Evolutionary conservation across 169 alveolate genomes (phyloP), one percentile per base, ranked within the genome.

Genomic region (Cryptosporidium sp.): DNA sequence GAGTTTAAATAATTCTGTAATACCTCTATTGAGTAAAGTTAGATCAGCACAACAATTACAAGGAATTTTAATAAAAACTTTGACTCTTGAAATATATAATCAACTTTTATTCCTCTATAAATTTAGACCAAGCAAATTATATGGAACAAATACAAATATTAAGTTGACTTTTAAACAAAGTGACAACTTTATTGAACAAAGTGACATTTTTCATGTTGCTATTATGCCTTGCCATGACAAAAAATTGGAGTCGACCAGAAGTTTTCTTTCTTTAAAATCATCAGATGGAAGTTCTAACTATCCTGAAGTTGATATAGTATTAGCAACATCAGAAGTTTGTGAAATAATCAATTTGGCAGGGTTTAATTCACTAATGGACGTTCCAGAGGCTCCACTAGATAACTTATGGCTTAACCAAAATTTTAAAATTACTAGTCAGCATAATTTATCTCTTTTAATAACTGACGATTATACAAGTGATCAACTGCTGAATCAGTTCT

Each of bases 191-290:
- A 29, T 92, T n/a, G 26, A 65, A 18, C 93, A 74, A 45, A 74
- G 37, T 35, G 93, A 93, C 61, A 70, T 93, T 26, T 91, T 84
- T 67, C 95, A 95, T 61, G 96, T 93, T 37, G 92, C 96, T 35
- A 93, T 97, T 10, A 95, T 94, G 97, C 97, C 98, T 35, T 97
- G 99, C 70, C 96, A 94, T 91, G 99, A 97, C 92, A 97, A 97
- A 91, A 96, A 97, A 91, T 92, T 97, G 37, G 99, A 97, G 85
- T 94, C 99, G 1, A 96, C 96, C 12, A 91, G 97, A 80, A 31
- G 39, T 3, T 80, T 45, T n/a, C 52, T 80, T 16, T 65, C 89
- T 26, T 8, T 65, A 8, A 62, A 29, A 14, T 41, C 59, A 33
- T 9, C 16, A 10, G 69, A 68, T 67, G 39, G 21, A n/a, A 48